phyloP scores from a whole-genome alignment of 2,329 filamentous ascomycete genomes.

The Trichoderma sp. region DNA sequence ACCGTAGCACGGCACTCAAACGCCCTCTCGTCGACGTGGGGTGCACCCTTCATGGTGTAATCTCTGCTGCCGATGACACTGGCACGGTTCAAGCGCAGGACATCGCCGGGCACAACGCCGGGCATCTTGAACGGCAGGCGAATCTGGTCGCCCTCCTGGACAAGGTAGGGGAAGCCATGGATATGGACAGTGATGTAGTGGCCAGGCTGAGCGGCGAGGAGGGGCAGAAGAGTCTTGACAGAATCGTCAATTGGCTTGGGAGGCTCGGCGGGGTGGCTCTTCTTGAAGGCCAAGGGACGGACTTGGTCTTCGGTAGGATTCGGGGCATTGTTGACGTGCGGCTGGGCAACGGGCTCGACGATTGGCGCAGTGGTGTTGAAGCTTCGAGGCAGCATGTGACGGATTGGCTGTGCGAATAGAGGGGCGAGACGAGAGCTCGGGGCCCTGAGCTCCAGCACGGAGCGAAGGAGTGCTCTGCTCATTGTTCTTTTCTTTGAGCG shows the following conservation, averaged over 20 bases:
- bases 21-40: constrained; percentile 80
- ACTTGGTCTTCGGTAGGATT: constrained; percentile 39
- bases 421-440: constrained; percentile 36
- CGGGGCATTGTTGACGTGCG: constrained; percentile 41
- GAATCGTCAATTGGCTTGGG: constrained; percentile 53
- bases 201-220: constrained; percentile 69
- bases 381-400: constrained; percentile 31
- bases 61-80: constrained; percentile 81
- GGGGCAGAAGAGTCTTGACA: constrained; percentile 64
- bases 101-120: constrained; percentile 75
- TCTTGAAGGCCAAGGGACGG: constrained; percentile 44
- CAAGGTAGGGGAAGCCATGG: constrained; percentile 76
- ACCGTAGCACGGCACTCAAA: constrained; percentile 87
- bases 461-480: constrained; percentile 64
- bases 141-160: constrained; percentile 73
- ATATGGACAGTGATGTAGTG: constrained; percentile 82
- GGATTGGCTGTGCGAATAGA: constrained; percentile 37
- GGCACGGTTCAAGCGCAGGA: constrained; percentile 85
- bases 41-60: constrained; percentile 79
- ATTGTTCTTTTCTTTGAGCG: constrained; percentile 38
- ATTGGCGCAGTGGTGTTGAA: constrained; percentile 55
- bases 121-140: constrained; percentile 81
- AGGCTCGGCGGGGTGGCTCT: constrained; percentile 41
- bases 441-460: constrained; percentile 61
- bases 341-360: constrained; percentile 44